phyloP scores from a whole-genome alignment of 345 rosid species.

The Draba incana region DNA sequence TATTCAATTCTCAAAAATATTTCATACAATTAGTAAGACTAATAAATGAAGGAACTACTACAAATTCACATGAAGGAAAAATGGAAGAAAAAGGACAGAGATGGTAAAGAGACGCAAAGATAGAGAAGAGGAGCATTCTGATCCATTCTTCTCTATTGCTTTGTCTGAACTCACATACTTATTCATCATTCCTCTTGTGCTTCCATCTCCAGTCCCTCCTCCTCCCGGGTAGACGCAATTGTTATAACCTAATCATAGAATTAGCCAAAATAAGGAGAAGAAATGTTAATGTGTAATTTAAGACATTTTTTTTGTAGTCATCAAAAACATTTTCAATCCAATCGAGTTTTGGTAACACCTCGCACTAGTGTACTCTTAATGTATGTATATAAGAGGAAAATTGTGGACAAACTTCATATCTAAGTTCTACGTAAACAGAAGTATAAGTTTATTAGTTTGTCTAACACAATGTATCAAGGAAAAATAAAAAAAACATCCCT shows the following conservation, averaged over 20 bases:
- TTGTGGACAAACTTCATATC: too few relatives aligned
- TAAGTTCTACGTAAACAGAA: too few relatives aligned
- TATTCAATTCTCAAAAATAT: too few relatives aligned
- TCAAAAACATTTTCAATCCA: not conserved
- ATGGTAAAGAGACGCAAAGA: slow-evolving; percentile 11
- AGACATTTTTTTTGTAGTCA: not conserved
- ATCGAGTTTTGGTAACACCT: not conserved
- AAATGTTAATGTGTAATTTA: not conserved
- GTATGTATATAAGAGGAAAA: too few relatives aligned
- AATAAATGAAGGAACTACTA: not conserved
- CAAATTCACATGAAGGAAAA: not conserved
- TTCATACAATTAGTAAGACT: not conserved
- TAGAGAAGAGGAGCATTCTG: slow-evolving; percentile 2
- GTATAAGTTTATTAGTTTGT: too few relatives aligned
- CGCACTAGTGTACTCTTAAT: not conserved
- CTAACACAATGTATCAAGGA: too few relatives aligned
- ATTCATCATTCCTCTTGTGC: slow-evolving; percentile 20
- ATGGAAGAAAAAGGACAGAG: not conserved
- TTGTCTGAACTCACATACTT: slow-evolving; percentile 39
- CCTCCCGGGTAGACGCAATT: slow-evolving; percentile 62
- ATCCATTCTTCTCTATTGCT: slow-evolving; percentile 22
- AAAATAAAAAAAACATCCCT: too few relatives aligned
- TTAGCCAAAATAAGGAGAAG: not conserved
- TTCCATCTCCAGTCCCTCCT: slow-evolving; percentile 31
- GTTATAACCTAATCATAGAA: slow-evolving; percentile 53